These are phyloP conservation scores for Fraxinus excelsior DNA, from an alignment of 257 asterid genomes.

Conservation along the genomic window DNA sequence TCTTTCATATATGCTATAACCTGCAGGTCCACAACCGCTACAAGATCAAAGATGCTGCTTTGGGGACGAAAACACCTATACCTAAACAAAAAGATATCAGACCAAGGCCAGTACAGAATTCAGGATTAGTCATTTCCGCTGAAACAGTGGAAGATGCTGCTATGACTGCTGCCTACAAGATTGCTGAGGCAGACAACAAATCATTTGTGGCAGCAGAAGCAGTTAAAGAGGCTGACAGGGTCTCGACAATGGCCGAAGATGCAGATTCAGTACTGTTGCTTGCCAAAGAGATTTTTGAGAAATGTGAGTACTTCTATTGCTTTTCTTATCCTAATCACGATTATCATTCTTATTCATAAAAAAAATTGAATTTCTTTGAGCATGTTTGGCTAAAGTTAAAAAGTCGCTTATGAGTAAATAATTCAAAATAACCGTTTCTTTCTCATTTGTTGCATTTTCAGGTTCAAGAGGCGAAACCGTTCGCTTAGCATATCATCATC, in stretches of 20 bases:
- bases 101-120: no score
- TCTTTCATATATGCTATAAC: conserved; percentile 1
- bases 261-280: conserved; percentile 39
- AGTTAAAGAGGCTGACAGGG: conserved; percentile 49
- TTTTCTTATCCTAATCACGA: not conserved
- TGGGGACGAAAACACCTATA: conserved; percentile 31
- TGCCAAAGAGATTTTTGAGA: conserved; percentile 33
- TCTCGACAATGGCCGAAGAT: conserved; percentile 47
- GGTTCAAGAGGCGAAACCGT: conserved; percentile 38
- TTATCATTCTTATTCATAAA: not conserved
- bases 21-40: conserved; percentile 49
- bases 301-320: conserved; percentile 25
- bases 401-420: not conserved
- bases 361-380: not conserved
- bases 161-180: conserved; percentile 40
- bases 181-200: conserved; percentile 59
- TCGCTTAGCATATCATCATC: conserved; percentile 22
- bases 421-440: not conserved
- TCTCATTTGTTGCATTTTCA: conserved; percentile 22
- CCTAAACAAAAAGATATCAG: conserved; percentile 33
- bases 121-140: not conserved
- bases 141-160: conserved; percentile 41
- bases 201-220: conserved; percentile 48
- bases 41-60: conserved; percentile 37
- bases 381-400: not conserved